phyloP scores from a whole-genome alignment of 1,284 basidiomycete species.

The Ceratorhiza oryzae-sativae region DNA sequence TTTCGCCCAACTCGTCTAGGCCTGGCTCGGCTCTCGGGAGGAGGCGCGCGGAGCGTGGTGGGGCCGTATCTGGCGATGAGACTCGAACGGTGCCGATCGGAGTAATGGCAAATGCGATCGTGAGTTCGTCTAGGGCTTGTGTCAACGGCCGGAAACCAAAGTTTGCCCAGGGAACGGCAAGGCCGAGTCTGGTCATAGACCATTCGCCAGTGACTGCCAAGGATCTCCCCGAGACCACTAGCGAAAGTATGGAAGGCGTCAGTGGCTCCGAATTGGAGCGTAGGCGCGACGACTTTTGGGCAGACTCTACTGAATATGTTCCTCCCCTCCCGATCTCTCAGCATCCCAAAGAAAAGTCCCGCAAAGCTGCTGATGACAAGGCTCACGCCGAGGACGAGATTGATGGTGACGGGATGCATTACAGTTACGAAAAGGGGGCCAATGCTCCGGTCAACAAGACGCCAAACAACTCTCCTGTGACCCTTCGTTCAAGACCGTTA shows the following conservation, averaged over 20 bases:
- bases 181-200: slow-evolving; percentile 26
- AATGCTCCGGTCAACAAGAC: slow-evolving; percentile 34
- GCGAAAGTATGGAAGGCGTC: slow-evolving; percentile 19
- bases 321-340: not conserved
- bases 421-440: slow-evolving; percentile 22
- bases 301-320: slow-evolving; percentile 30
- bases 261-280: slow-evolving; percentile 28
- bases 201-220: slow-evolving; percentile 26
- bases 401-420: slow-evolving; percentile 24
- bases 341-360: not conserved
- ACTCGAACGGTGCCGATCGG: slow-evolving; percentile 30
- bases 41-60: slow-evolving; percentile 22
- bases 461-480: slow-evolving; percentile 23
- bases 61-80: slow-evolving; percentile 31
- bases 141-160: slow-evolving; percentile 37
- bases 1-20: slow-evolving; percentile 39
- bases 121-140: slow-evolving; percentile 34
- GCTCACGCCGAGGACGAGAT: slow-evolving; percentile 37
- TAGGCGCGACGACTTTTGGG: slow-evolving; percentile 33
- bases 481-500: slow-evolving; percentile 14
- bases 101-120: slow-evolving; percentile 36
- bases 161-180: slow-evolving; percentile 32
- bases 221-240: slow-evolving; percentile 3
- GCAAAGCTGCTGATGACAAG: slow-evolving; percentile 31
- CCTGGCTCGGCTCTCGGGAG: slow-evolving; percentile 29